Percentiles rank a stretch among this genome's conserved stretches.
These are phyloP conservation scores for Auricularia sp. DNA, from an alignment of 768 basidiomycete genomes.

Conservation along the genomic window DNA sequence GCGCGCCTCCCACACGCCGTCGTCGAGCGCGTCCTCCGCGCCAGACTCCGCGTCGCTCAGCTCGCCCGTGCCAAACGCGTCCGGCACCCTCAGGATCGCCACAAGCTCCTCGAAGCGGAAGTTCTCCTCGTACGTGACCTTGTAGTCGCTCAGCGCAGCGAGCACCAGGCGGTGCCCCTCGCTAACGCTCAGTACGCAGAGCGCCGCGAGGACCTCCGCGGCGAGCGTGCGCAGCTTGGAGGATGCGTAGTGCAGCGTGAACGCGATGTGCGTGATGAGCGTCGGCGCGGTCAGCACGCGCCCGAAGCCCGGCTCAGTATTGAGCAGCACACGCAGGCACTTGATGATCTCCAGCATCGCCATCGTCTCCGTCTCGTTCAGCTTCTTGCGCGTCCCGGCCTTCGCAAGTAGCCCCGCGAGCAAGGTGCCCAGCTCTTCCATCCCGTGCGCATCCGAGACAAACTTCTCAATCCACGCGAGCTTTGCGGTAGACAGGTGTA, in stretches of 20 bases:
- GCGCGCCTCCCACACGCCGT: constrained; percentile 74
- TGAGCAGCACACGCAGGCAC: constrained; percentile 73
- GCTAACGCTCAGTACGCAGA: constrained; percentile 61
- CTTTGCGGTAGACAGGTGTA: constrained; percentile 77
- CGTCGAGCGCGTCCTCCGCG: constrained; percentile 33
- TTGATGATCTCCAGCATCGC: constrained; percentile 67
- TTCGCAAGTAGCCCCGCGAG: constrained; percentile 57
- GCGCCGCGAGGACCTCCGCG: constrained; percentile 73
- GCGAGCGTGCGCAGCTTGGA: constrained; percentile 59
- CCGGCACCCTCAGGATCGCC: constrained; percentile 46
- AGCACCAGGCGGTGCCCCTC: constrained; percentile 71
- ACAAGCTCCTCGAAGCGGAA: constrained; percentile 78
- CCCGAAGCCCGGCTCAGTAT: constrained; percentile 74
- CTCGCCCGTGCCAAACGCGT: constrained; percentile 15
- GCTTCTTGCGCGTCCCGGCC: constrained; percentile 48
- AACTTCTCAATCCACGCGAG: constrained; percentile 74
- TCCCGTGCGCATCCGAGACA: constrained; percentile 51
- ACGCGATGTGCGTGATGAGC: constrained; percentile 62
- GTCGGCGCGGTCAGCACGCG: constrained; percentile 53
- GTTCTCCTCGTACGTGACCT: constrained; percentile 54
- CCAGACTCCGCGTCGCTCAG: constrained; percentile 25
- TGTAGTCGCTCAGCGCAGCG: constrained; percentile 71
- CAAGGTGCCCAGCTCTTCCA: constrained; percentile 49
- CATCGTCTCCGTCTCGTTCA: constrained; percentile 56
- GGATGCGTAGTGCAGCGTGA: constrained; percentile 44